A percentile compares a stretch with the other conserved stretches of the same genome.
These are phyloP conservation scores for Geranomyces michiganensis DNA, from an alignment of 192 early-diverging fungal species.

Conservation along the genomic window DNA sequence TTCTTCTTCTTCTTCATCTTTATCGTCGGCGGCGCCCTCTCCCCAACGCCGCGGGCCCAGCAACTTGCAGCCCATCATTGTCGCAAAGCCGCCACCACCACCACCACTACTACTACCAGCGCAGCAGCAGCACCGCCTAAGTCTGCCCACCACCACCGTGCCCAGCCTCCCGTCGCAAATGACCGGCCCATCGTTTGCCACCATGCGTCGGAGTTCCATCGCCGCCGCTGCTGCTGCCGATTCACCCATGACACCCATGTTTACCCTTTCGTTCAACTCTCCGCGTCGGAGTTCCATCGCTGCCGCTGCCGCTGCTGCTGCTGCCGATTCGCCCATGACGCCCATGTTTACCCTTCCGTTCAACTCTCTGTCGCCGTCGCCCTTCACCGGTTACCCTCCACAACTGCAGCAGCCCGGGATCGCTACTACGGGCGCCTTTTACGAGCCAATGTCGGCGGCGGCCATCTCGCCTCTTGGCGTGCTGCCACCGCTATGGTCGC, in stretches of 20 bases:
- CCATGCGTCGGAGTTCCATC: not conserved
- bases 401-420: not conserved
- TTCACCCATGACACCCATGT: constrained; percentile 1
- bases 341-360: constrained; percentile 3
- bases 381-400: no score
- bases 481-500: not conserved
- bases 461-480: not conserved
- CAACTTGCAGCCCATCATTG: constrained; percentile 10
- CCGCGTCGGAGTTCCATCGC: no score
- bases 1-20: no score
- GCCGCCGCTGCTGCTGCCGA: not conserved
- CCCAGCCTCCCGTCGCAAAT: not conserved
- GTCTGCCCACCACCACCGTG: not conserved
- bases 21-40: not conserved
- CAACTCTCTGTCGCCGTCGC: no score
- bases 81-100: constrained; percentile 3
- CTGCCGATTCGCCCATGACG: constrained; percentile 1
- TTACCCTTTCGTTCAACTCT: not conserved
- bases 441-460: not conserved
- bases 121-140: not conserved
- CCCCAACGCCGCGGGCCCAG: not conserved
- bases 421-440: not conserved
- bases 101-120: no score
- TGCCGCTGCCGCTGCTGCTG: no score
- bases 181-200: not conserved